A percentile compares a stretch with the other conserved stretches of the same genome.
phyloP scores from a whole-genome alignment of 1,284 basidiomycete genomes.

The Exsudoporus floridanus region DNA sequence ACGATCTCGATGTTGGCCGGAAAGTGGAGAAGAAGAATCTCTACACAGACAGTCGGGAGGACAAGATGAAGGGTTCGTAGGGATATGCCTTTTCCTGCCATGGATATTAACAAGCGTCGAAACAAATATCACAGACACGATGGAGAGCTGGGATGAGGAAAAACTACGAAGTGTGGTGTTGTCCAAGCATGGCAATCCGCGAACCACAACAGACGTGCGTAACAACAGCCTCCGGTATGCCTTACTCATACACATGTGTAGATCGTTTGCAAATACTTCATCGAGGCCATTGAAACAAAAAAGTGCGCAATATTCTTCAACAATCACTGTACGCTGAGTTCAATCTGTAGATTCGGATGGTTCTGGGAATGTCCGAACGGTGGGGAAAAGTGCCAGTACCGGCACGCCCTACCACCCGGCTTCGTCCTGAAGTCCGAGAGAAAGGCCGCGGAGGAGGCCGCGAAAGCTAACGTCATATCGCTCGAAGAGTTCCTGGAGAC shows the following conservation, averaged over 20 bases:
- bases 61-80: slow-evolving; percentile 68
- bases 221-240: neutral
- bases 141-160: slow-evolving; percentile 98
- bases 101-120: slow-evolving; percentile 5
- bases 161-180: slow-evolving; percentile 86
- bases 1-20: slow-evolving; percentile 84
- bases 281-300: slow-evolving; percentile 93
- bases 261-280: slow-evolving; percentile 98
- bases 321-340: neutral
- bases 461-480: slow-evolving; percentile 88
- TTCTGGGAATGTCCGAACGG: slow-evolving; percentile 88
- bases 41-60: slow-evolving; percentile 87
- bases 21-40: slow-evolving; percentile 97
- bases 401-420: slow-evolving; percentile 93
- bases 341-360: slow-evolving; percentile 71
- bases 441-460: slow-evolving; percentile 82
- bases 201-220: slow-evolving; percentile 87
- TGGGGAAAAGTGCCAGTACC: slow-evolving; percentile 89
- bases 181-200: slow-evolving; percentile 89
- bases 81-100: neutral
- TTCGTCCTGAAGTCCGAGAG: slow-evolving; percentile 92
- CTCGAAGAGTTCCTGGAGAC: slow-evolving; percentile 98
- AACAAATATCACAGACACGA: slow-evolving; percentile 68
- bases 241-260: slow-evolving; percentile 32
- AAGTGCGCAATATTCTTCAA: slow-evolving; percentile 55